A percentile compares a stretch with the other conserved stretches of the same genome.
phyloP scores from a whole-genome alignment of 2,329 filamentous ascomycete species.

The Lecanosticta acicola region DNA sequence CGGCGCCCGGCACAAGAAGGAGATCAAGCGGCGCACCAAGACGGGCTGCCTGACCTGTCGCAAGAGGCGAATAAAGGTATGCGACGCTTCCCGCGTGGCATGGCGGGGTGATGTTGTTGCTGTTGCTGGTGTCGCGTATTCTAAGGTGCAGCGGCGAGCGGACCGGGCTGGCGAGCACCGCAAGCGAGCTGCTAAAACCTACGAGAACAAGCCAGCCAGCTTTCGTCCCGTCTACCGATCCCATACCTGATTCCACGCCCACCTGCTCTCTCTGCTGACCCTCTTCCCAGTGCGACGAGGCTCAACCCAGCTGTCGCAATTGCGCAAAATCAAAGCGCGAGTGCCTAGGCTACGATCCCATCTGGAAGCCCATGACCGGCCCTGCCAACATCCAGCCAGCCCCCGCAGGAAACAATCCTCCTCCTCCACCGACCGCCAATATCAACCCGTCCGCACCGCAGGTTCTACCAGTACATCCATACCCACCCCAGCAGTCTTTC shows the following conservation, averaged over 20 bases:
- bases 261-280: background rate
- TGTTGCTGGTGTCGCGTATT: background rate
- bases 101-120: background rate
- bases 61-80: slow-evolving; percentile 65
- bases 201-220: background rate
- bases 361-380: slow-evolving; percentile 69
- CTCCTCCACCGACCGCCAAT: slow-evolving; percentile 20
- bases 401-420: slow-evolving; percentile 34
- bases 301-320: slow-evolving; percentile 84
- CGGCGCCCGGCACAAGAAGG: slow-evolving; percentile 61
- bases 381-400: slow-evolving; percentile 69
- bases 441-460: background rate
- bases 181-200: slow-evolving; percentile 1
- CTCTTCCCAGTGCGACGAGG: slow-evolving; percentile 78
- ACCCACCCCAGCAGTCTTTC: background rate
- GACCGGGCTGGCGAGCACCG: background rate
- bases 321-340: slow-evolving; percentile 86
- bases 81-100: slow-evolving; percentile 24
- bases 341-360: slow-evolving; percentile 79
- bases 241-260: no score
- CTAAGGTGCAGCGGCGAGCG: slow-evolving; percentile 1
- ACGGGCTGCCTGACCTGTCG: slow-evolving; percentile 51
- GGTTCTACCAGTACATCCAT: slow-evolving; percentile 1
- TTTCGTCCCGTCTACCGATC: no score
- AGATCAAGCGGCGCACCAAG: slow-evolving; percentile 66